These are phyloP conservation scores for Alternaria tenuissima DNA, from an alignment of 2,329 filamentous ascomycete genomes.

Conservation along the genomic window DNA sequence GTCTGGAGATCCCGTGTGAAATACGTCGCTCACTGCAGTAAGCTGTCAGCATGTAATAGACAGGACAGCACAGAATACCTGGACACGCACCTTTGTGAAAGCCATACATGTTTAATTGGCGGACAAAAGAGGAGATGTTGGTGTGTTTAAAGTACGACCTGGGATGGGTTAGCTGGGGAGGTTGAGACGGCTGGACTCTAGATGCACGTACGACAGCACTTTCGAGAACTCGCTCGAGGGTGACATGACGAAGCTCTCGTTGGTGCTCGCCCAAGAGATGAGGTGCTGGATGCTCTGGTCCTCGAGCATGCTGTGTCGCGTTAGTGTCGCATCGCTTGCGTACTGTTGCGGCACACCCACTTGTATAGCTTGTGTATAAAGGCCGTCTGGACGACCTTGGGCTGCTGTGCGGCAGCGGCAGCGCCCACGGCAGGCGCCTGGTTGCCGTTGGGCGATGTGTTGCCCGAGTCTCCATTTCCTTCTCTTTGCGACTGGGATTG, in stretches of 20 bases:
- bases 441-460: conserved; percentile 50
- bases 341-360: conserved; percentile 61
- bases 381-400: conserved; percentile 97
- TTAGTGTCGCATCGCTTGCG: conserved; percentile 38
- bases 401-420: conserved; percentile 82
- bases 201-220: conserved; percentile 82
- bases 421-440: conserved; percentile 61
- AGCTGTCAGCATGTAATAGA: conserved; percentile 8
- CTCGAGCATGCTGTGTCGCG: conserved; percentile 82
- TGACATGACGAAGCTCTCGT: conserved; percentile 99
- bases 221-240: conserved; percentile 97
- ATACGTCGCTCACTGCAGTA: conserved; percentile 88
- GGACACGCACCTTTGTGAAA: conserved; percentile 87
- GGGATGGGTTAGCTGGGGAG: conserved; percentile 38
- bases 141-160: conserved; percentile 99
- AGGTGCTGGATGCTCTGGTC: conserved; percentile 91
- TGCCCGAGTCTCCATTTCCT: conserved; percentile 41
- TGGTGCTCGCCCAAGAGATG: conserved; percentile 93
- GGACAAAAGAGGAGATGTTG: conserved; percentile 97
- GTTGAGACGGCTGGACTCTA: conserved; percentile 31
- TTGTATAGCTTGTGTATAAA: conserved; percentile 99
- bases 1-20: conserved; percentile 92
- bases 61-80: conserved; percentile 1
- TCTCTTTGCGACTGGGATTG: conserved; percentile 23
- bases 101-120: conserved; percentile 98